Conservation (phyloP, 345 rosid genomes). For the Linum trigynum region DNA sequence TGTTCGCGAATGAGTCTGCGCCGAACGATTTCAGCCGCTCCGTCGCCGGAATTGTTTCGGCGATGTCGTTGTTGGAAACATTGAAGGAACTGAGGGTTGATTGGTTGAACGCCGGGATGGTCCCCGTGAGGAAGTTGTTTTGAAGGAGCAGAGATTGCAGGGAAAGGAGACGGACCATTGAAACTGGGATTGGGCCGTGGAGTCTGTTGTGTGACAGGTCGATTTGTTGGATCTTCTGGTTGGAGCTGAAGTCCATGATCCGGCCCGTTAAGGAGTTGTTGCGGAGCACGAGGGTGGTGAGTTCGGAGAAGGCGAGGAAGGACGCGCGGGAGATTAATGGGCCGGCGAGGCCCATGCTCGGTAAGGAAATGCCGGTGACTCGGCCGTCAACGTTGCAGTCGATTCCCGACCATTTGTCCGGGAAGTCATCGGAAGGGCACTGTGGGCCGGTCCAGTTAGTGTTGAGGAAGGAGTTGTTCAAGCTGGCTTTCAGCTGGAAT, state of each 20-base stretch:
- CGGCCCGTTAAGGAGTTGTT: constrained; percentile 34
- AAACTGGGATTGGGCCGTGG: constrained; percentile 22
- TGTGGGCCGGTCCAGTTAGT: constrained; percentile 40
- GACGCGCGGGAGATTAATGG: constrained; percentile 10
- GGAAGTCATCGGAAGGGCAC: constrained; percentile 16
- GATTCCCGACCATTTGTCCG: constrained; percentile 34
- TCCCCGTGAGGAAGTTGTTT: constrained; percentile 33
- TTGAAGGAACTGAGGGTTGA: constrained; percentile 24
- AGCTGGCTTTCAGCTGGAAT: constrained; percentile 25
- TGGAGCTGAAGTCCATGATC: constrained; percentile 35
- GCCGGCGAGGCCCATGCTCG: constrained; percentile 28
- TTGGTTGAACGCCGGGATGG: constrained; percentile 29
- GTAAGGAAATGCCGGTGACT: constrained; percentile 26
- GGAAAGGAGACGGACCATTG: constrained; percentile 16
- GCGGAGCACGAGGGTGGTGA: constrained; percentile 26
- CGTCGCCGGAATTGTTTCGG: constrained; percentile 31
- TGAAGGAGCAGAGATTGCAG: constrained; percentile 36
- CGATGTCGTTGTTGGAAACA: constrained; percentile 39
- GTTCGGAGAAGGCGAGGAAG: constrained; percentile 24
- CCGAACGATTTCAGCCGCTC: constrained; percentile 20
- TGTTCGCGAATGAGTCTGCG: constrained; percentile 16
- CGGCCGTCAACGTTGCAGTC: constrained; percentile 18
- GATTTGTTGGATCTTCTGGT: constrained; percentile 24
- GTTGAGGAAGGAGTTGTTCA: constrained; percentile 28
- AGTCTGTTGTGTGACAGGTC: constrained; percentile 37